These are phyloP conservation scores for Sporothrix protearum DNA, from an alignment of 2,329 filamentous ascomycete species.

Conservation along the genomic window DNA sequence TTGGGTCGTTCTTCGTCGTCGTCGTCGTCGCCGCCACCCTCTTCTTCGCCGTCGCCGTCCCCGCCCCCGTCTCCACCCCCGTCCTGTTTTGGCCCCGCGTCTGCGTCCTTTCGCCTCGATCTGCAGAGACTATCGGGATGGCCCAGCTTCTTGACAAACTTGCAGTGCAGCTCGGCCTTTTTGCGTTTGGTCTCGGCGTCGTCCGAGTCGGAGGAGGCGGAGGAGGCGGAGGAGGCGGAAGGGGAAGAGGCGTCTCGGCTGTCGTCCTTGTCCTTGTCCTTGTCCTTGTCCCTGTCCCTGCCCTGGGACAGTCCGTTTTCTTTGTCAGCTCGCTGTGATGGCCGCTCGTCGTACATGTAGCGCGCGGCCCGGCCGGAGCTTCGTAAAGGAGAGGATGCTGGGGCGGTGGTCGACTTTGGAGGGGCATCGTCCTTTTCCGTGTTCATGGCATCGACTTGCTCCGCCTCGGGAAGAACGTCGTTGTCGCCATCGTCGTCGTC, in stretches of 20 bases:
- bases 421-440: not conserved
- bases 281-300: too few relatives aligned
- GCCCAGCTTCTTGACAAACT: constrained; percentile 87
- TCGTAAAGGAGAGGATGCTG: not conserved
- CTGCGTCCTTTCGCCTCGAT: constrained; percentile 54
- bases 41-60: constrained; percentile 54
- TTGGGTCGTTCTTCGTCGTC: constrained; percentile 6
- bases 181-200: constrained; percentile 34
- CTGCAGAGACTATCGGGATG: constrained; percentile 74
- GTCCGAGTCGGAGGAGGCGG: constrained; percentile 26
- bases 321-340: not conserved
- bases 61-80: constrained; percentile 45
- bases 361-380: constrained; percentile 22
- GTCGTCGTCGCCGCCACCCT: constrained; percentile 53
- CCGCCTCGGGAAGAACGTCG: not conserved
- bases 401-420: not conserved
- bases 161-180: constrained; percentile 71
- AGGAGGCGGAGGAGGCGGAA: too few relatives aligned
- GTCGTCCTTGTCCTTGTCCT: constrained; percentile 35
- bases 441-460: not conserved
- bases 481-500: not conserved
- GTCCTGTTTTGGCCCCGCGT: constrained; percentile 50
- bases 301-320: not conserved
- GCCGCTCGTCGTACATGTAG: constrained; percentile 12
- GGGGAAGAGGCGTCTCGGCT: too few relatives aligned